Base-by-base conservation (phyloP, 2,329 filamentous ascomycete species). In the Trichophyton simii region DNA sequence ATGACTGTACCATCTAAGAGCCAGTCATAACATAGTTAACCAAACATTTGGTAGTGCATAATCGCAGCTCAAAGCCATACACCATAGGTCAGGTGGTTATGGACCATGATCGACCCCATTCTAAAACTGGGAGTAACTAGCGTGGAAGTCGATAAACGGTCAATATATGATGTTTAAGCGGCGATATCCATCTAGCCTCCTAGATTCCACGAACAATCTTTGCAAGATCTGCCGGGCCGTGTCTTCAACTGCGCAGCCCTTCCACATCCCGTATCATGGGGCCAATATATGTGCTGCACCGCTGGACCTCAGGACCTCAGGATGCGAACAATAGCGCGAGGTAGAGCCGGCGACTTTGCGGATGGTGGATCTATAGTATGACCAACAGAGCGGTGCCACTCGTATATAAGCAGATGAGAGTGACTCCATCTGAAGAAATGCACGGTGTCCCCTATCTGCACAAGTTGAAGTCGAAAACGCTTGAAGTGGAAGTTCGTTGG, bases 331-430 rank as follows among this genome's bases (percentile, higher is more conserved):
- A 44, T 44, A 44, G 41, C 15, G 41, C 41, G 41, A 44, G 5
- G 41, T 2, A 44, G 15, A n/a, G n/a, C 13, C 0, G 18, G 13
- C n/a, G 5, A 18, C 11, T 44, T 44, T 18, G 41, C 41, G 6
- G 41, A 44, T 44, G 41, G 41, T 18, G 41, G 41, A 8, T 18
- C 41, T n/a, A 44, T 44, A 7, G 41, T 44, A 3, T n/a, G 41
- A 15, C 15, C 41, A 55, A 64, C 63, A 42, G 64, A 64, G 38
- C 62, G 61, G 50, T 58, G 61, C 46, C 64, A 57, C 59, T 66
- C 65, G 61, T 67, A 65, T 59, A 63, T 41, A 66, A 60, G 31
- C 65, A 64, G 22, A 66, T 63, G 20, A 67, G 65, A 54, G 64
- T 65, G 61, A 65, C 57, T 59, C 62, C 60, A 58, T 22, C 22